Evolutionary conservation across 2,329 filamentous ascomycete species (phyloP).

Genomic region (Ophiosphaerella korrae): DNA sequence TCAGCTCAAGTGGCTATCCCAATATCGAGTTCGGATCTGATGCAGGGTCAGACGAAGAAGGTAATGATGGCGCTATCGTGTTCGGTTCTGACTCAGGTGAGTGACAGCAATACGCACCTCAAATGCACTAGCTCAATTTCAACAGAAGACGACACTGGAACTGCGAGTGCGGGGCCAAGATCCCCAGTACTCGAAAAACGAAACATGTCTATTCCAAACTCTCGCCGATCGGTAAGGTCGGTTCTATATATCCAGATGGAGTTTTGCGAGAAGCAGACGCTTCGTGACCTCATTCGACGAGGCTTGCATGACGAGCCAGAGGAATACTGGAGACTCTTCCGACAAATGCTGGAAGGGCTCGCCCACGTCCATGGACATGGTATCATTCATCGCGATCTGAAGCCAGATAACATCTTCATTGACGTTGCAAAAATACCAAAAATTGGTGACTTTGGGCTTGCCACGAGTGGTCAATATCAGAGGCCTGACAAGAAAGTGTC

Average conservation of each 20-base stretch:
- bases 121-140: slow-evolving; percentile 9
- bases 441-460: slow-evolving; percentile 95
- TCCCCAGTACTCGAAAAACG: slow-evolving; percentile 45
- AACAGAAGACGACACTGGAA: slow-evolving; percentile 54
- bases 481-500: slow-evolving; percentile 58
- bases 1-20: slow-evolving; percentile 81
- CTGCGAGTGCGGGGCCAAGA: slow-evolving; percentile 32
- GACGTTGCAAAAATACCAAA: slow-evolving; percentile 88
- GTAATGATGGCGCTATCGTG: slow-evolving; percentile 40
- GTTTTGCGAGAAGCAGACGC: slow-evolving; percentile 91
- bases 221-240: slow-evolving; percentile 63
- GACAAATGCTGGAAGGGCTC: slow-evolving; percentile 88
- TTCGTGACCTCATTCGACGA: slow-evolving; percentile 83
- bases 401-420: slow-evolving; percentile 97
- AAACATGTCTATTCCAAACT: slow-evolving; percentile 54
- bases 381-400: slow-evolving; percentile 94
- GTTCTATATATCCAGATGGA: slow-evolving; percentile 99
- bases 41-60: slow-evolving; percentile 47
- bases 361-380: slow-evolving; percentile 87
- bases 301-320: slow-evolving; percentile 74
- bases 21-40: slow-evolving; percentile 78
- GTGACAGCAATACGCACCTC: background rate
- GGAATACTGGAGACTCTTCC: slow-evolving; percentile 87
- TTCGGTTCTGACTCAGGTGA: slow-evolving; percentile 48
- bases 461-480: slow-evolving; percentile 82